phyloP scores from a whole-genome alignment of 805 yeast species.

The Myxozyma monticola region DNA sequence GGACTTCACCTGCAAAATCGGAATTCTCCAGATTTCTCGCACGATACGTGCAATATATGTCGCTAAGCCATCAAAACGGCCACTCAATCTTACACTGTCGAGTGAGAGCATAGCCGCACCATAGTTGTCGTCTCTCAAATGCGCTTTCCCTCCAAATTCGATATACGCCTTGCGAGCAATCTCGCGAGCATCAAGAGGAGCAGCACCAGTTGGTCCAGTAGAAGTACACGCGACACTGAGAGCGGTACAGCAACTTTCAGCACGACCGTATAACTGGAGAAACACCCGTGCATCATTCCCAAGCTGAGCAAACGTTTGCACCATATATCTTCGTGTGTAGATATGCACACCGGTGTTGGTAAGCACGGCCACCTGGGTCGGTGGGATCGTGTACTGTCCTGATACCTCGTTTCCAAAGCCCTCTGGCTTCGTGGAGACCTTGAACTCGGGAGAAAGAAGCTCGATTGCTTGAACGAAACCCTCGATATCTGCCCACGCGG shows the following conservation, averaged over 20 bases:
- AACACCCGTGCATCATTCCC: slow-evolving; percentile 67
- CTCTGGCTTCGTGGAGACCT: slow-evolving; percentile 69
- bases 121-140: slow-evolving; percentile 34
- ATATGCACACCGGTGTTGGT: slow-evolving; percentile 77
- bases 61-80: slow-evolving; percentile 86
- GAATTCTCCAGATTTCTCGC: slow-evolving; percentile 73
- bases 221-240: slow-evolving; percentile 69
- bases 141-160: slow-evolving; percentile 42
- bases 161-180: slow-evolving; percentile 39
- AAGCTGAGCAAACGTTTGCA: slow-evolving; percentile 67
- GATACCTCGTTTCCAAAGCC: slow-evolving; percentile 88
- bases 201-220: slow-evolving; percentile 14
- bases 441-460: slow-evolving; percentile 66
- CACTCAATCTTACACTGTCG: slow-evolving; percentile 71
- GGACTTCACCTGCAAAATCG: slow-evolving; percentile 52
- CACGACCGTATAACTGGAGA: slow-evolving; percentile 75
- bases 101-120: slow-evolving; percentile 24
- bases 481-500: slow-evolving; percentile 65
- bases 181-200: slow-evolving; percentile 42
- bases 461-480: slow-evolving; percentile 70
- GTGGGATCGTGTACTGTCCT: slow-evolving; percentile 72
- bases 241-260: slow-evolving; percentile 89
- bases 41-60: slow-evolving; percentile 75
- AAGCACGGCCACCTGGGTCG: slow-evolving; percentile 70
- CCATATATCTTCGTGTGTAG: slow-evolving; percentile 78